A percentile compares a stretch with the other conserved stretches of the same genome.
Evolutionary conservation across 306 rosid species (phyloP).

Genomic region (Mimosa bimucronata): DNA sequence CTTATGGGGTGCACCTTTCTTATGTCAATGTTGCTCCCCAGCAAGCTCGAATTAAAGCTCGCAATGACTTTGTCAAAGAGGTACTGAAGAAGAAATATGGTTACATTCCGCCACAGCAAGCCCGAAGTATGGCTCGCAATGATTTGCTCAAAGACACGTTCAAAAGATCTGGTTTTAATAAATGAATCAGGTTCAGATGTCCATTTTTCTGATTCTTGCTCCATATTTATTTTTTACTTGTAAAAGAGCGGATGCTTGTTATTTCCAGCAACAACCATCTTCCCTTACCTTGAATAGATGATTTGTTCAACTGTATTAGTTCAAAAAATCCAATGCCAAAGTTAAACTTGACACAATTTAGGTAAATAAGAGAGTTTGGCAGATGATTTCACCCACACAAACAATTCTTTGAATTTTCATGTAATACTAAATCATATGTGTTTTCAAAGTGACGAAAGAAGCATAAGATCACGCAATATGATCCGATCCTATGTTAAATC

Average conservation of each 20-base stretch:
- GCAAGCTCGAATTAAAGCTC: constrained; percentile 71
- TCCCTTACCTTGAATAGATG: neutral
- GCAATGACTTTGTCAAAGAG: constrained; percentile 58
- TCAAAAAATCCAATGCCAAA: too few relatives aligned
- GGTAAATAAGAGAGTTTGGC: neutral
- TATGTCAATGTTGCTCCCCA: constrained; percentile 75
- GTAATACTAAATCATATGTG: neutral
- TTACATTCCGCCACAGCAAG: constrained; percentile 62
- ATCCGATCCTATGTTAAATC: neutral
- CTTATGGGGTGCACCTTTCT: constrained; percentile 62
- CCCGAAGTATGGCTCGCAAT: constrained; percentile 56
- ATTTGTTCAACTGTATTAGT: neutral
- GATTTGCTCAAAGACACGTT: constrained; percentile 56
- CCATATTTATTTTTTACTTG: neutral
- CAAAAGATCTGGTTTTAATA: constrained; percentile 48
- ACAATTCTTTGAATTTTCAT: neutral
- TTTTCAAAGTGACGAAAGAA: neutral
- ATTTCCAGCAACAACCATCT: constrained; percentile 1
- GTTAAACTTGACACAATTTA: neutral
- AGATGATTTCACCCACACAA: neutral
- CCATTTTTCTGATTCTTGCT: neutral
- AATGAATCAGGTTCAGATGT: constrained; percentile 9
- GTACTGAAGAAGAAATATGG: constrained; percentile 67
- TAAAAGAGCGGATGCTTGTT: constrained; percentile 1
- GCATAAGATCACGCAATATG: neutral